Evolutionary conservation across 2,329 filamentous ascomycete species (phyloP), one percentile per base, ranked within the genome.

Genomic region (Aaosphaeria arxii): DNA sequence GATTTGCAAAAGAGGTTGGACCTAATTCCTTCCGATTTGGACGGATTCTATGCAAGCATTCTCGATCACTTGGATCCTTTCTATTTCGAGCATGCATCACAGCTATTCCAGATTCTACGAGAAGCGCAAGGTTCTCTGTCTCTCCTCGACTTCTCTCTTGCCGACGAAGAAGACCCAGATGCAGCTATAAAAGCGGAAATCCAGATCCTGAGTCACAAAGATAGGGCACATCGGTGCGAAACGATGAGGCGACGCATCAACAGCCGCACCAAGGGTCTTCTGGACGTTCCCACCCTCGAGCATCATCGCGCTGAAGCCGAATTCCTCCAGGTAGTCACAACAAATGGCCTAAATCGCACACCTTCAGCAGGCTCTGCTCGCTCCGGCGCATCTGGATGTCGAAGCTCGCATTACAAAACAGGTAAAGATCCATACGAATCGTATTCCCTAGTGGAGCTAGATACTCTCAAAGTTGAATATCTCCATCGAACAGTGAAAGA

Each of bases 21-120:
- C 3, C 13, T 29, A 5, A 30, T 59, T 7, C 63, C 62, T 2
- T 6, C 41, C 3, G 58, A 56, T 24, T 41, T 65, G 4, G 53
- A 64, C 30, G 30, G 44, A 5, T 49, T 55, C 17, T 62, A 56
- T 48, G 11, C 46, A 1, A 45, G 51, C 9, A 59, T 63, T 13
- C 40, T 64, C 2, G 30, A 51, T 1, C 49, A 28, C 6, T 49
- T 63, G 31, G 50, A 55, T 4, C 33, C 40, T 9, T 24, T 11
- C 9, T 40, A 40, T 17, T 40, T 40, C 17, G 7, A n/a, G 39
- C 39, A 40, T 40, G 39, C 39, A 11, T n/a, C 9, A 11, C 39
- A 40, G 17, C 17, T 40, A n/a, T 40, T 40, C 7, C 39, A 24
- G 7, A 11, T 40, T 13, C 9, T 40, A 13, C 33, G 33, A 17